Evolutionary conservation across 768 basidiomycete species (phyloP).

Genomic region (Royoungia palumana): DNA sequence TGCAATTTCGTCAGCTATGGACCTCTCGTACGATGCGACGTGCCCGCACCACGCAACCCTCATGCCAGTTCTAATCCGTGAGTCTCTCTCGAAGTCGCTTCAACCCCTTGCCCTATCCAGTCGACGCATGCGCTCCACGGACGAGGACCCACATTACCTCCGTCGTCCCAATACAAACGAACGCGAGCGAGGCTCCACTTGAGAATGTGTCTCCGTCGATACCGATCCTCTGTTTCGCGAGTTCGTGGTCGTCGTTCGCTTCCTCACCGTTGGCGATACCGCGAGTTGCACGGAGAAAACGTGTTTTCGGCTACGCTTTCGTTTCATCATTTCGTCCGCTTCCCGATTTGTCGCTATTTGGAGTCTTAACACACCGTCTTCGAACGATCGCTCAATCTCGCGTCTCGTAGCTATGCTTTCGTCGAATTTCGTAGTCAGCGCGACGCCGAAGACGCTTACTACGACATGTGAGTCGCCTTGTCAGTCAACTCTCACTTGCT

Average conservation of each 20-base stretch:
- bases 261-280: conserved; percentile 20
- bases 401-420: conserved; percentile 75
- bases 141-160: conserved; percentile 25
- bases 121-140: conserved; percentile 36
- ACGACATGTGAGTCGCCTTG: conserved; percentile 62
- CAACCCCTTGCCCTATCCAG: conserved; percentile 36
- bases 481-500: conserved; percentile 2
- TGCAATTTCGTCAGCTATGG: conserved; percentile 55
- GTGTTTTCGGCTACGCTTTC: conserved; percentile 25
- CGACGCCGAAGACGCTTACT: conserved; percentile 81
- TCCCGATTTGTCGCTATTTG: conserved; percentile 33
- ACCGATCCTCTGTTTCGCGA: conserved; percentile 29
- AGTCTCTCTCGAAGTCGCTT: conserved; percentile 42
- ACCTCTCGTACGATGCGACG: conserved; percentile 83
- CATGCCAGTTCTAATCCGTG: conserved; percentile 76
- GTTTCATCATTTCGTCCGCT: conserved; percentile 29
- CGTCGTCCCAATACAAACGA: conserved; percentile 25
- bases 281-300: conserved; percentile 28
- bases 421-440: conserved; percentile 77
- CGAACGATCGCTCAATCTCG: conserved; percentile 57
- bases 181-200: conserved; percentile 28
- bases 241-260: conserved; percentile 28
- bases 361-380: conserved; percentile 32
- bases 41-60: conserved; percentile 81
- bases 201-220: conserved; percentile 26